Base-by-base conservation (phyloP, 139 green algal genomes). In the Penium margaritaceum region DNA sequence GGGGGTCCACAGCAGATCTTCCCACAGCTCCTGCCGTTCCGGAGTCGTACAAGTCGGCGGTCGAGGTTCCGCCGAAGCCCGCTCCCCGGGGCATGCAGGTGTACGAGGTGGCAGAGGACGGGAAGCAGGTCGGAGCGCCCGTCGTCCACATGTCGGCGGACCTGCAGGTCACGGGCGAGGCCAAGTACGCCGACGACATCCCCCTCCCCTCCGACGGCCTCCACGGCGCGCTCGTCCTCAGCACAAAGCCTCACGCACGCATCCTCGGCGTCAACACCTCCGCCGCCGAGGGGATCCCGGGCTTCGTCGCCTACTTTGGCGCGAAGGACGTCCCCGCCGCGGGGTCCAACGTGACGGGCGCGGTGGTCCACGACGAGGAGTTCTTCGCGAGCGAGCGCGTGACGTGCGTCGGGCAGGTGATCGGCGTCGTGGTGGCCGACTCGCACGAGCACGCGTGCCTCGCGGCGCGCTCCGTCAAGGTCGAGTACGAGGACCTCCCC, bases 121-220 rank as follows among this genome's bases (percentile, higher is more conserved):
- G 74, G 1, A 15, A 66, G 7, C 77, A 90, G 58, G 89, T 95
- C 30, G 92, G 92, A 2, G 76, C 90, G 81, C 84, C 92, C 21
- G 51, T 86, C 44, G 83, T 85, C 6, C 92, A 97, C 83, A 83
- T 88, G 78, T 86, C 91, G n/a, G 92, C 92, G 4, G 89, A 96
- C 63, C 53, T n/a, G n/a, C 66, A 73, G 41, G 68, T 76, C 21
- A 89, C 71, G 32, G 93, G 93, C 0, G 88, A 96, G 81, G 93
- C 93, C 6, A 32, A 84, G 44, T 98, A 98, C 82, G 84, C 81
- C 3, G 93, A 98, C 62, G 93, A 98, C 75, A 84, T 96, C 7
- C 78, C 83, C 41, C 79, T 90, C n/a, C 84, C 84, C 0, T 5
- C 77, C 1, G 81, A 85, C 35, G 55, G 70, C 2, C 86, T 98